These are phyloP conservation scores for Anisodus acutangulus DNA, from an alignment of 257 asterid genomes.

Conservation along the genomic window DNA sequence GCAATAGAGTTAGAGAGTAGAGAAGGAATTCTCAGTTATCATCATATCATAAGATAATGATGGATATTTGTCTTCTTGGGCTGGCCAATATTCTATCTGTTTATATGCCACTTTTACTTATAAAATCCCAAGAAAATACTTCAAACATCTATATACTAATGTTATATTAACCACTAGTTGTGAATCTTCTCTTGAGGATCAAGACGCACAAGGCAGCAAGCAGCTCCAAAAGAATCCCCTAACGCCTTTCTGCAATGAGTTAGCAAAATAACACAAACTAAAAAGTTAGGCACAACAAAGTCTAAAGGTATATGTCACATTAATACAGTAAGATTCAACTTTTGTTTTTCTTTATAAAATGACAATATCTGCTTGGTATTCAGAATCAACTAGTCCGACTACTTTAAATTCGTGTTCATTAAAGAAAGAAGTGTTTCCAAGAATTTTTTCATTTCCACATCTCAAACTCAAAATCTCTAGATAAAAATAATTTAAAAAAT, in stretches of 20 bases:
- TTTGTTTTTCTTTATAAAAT: background rate
- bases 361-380: background rate
- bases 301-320: background rate
- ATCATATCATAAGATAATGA: background rate
- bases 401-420: no score
- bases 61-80: conserved; percentile 19
- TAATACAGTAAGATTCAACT: background rate
- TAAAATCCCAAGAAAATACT: background rate
- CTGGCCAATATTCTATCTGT: background rate
- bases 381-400: no score
- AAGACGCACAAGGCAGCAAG: conserved; percentile 48
- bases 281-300: background rate
- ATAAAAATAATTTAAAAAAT: no score
- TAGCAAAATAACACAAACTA: background rate
- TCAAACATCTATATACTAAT: background rate
- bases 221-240: conserved; percentile 64
- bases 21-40: background rate
- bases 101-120: background rate
- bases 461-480: no score
- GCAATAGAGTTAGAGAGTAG: background rate
- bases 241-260: conserved; percentile 53
- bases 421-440: no score
- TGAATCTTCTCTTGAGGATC: background rate
- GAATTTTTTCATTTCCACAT: no score
- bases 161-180: background rate